These are phyloP conservation scores for Ligustrum vulgare DNA, from an alignment of 257 asterid species.

Conservation along the genomic window DNA sequence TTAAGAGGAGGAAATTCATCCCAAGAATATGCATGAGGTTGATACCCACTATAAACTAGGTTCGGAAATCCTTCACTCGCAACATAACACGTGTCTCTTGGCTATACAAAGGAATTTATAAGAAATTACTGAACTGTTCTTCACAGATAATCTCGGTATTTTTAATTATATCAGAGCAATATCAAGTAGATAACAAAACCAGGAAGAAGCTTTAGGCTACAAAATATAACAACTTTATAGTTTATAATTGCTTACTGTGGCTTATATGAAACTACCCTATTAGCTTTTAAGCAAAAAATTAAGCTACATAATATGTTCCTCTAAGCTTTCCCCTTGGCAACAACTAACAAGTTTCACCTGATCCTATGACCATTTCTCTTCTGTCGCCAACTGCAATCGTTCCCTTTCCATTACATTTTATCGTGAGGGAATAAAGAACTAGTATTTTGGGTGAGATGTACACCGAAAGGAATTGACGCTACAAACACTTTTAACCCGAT, in stretches of 20 bases:
- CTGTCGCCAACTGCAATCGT: not conserved
- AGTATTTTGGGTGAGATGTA: no score
- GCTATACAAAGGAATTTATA: constrained; percentile 41
- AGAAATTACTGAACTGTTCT: not conserved
- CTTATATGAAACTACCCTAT: not conserved
- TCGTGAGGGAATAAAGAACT: no score
- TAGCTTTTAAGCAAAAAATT: not conserved
- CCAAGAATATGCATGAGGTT: constrained; percentile 85
- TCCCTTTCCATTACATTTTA: not conserved
- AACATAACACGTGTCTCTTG: constrained; percentile 81
- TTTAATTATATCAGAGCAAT: no score
- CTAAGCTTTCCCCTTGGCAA: not conserved
- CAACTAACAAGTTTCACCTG: not conserved
- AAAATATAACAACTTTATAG: not conserved
- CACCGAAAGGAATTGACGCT: no score
- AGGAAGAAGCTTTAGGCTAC: not conserved
- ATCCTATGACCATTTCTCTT: not conserved
- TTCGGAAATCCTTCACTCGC: constrained; percentile 71
- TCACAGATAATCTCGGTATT: not conserved
- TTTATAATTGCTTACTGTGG: not conserved
- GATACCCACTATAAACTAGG: constrained; percentile 77
- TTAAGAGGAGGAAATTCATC: constrained; percentile 83
- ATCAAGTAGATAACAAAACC: not conserved
- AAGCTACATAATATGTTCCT: not conserved
- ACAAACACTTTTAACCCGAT: no score